phyloP scores from a whole-genome alignment of 768 basidiomycete species.

The Amanita thiersii region DNA sequence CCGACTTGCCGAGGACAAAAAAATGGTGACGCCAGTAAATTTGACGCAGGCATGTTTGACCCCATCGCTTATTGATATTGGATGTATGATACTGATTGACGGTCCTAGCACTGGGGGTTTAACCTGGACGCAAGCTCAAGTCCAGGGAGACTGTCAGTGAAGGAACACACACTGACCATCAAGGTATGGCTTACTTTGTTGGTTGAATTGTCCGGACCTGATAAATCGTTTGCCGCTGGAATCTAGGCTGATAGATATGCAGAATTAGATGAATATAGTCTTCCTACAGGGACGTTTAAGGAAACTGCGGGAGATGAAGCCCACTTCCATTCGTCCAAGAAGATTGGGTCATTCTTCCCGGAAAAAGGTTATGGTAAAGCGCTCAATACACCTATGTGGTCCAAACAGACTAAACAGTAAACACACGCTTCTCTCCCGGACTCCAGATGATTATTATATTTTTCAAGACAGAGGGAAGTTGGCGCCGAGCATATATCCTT shows the following conservation, averaged over 20 bases:
- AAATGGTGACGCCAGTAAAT: slow-evolving; percentile 62
- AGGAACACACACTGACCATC: slow-evolving; percentile 37
- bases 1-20: slow-evolving; percentile 41
- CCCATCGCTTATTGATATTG: slow-evolving; percentile 3
- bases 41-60: slow-evolving; percentile 52
- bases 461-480: slow-evolving; percentile 22
- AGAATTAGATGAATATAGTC: slow-evolving; percentile 37
- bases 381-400: too few relatives aligned
- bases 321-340: slow-evolving; percentile 41
- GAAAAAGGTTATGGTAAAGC: slow-evolving; percentile 49
- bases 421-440: too few relatives aligned
- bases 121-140: slow-evolving; percentile 65
- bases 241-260: slow-evolving; percentile 45
- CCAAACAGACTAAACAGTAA: too few relatives aligned
- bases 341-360: slow-evolving; percentile 53
- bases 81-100: slow-evolving; percentile 3
- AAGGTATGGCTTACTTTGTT: slow-evolving; percentile 23
- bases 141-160: slow-evolving; percentile 36
- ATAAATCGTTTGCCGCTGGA: slow-evolving; percentile 5
- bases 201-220: not conserved
- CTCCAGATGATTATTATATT: slow-evolving; percentile 68
- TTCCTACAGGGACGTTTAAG: slow-evolving; percentile 46
- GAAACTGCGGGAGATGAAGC: slow-evolving; percentile 36
- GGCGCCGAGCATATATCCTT: slow-evolving; percentile 41
- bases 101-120: slow-evolving; percentile 69